A percentile compares a stretch with the other conserved stretches of the same genome.
phyloP scores from a whole-genome alignment of 2,329 filamentous ascomycete genomes.

The Ophiostoma montium region DNA sequence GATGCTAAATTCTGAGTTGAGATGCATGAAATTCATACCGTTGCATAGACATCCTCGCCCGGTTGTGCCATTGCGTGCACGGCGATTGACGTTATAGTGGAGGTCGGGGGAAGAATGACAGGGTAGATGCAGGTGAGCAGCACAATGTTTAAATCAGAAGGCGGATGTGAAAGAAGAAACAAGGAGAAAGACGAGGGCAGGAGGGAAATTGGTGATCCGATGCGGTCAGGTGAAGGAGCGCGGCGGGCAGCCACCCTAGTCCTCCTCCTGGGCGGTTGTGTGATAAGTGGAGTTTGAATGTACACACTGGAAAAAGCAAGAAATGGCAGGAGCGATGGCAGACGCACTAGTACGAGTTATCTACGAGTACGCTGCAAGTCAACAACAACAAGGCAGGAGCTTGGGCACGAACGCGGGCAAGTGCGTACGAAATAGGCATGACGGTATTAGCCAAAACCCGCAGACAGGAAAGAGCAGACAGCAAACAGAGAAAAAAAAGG shows the following conservation, averaged over 20 bases:
- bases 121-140: too few relatives aligned
- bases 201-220: not conserved
- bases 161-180: not conserved
- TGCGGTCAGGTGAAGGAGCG: not conserved
- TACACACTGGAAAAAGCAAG: too few relatives aligned
- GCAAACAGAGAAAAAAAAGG: too few relatives aligned
- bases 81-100: slow-evolving; percentile 7
- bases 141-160: not conserved
- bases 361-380: too few relatives aligned
- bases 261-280: too few relatives aligned
- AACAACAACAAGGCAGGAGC: slow-evolving; percentile 1
- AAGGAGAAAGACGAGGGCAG: not conserved
- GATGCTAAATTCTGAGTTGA: too few relatives aligned
- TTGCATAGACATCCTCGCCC: slow-evolving; percentile 40
- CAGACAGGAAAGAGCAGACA: too few relatives aligned
- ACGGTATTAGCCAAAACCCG: too few relatives aligned
- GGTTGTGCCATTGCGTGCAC: slow-evolving; percentile 24
- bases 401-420: not conserved
- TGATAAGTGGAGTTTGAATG: not conserved
- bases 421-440: not conserved
- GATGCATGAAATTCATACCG: slow-evolving; percentile 25
- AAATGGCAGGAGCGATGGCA: too few relatives aligned
- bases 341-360: too few relatives aligned
- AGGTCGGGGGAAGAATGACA: not conserved
- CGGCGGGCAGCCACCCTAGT: not conserved